phyloP scores from a whole-genome alignment of 306 rosid species.

The Erythrophleum fordii region DNA sequence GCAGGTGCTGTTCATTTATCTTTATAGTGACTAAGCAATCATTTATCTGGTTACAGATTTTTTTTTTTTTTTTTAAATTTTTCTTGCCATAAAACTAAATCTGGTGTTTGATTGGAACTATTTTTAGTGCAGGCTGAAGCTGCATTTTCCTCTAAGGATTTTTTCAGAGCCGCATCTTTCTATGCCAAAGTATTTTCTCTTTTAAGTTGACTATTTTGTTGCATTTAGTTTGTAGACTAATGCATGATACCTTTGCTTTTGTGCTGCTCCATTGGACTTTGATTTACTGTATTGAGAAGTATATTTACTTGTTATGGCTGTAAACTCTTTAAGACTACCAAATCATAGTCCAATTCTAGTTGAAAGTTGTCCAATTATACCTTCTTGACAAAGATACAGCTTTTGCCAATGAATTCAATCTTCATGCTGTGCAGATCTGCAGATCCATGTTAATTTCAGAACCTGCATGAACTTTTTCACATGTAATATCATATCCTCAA shows the following conservation, averaged over 20 bases:
- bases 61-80: not conserved
- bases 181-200: conserved; percentile 76
- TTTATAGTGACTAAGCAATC: conserved; percentile 11
- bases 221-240: conserved; percentile 20
- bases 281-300: conserved; percentile 11
- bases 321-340: conserved; percentile 25
- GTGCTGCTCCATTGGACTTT: conserved; percentile 28
- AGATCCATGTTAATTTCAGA: not conserved
- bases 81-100: not conserved
- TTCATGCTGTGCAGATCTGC: not conserved
- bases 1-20: conserved; percentile 60
- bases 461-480: not conserved
- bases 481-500: not conserved
- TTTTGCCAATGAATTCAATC: conserved; percentile 6
- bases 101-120: conserved; percentile 43
- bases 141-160: conserved; percentile 84
- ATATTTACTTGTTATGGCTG: conserved; percentile 14
- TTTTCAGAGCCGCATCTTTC: conserved; percentile 91
- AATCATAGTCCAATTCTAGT: not conserved
- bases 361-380: not conserved
- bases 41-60: conserved; percentile 11
- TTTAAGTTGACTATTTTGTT: conserved; percentile 40
- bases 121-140: conserved; percentile 89
- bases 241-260: conserved; percentile 13
- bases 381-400: not conserved